These are phyloP conservation scores for Mycena pura DNA, from an alignment of 768 basidiomycete genomes.

Conservation along the genomic window DNA sequence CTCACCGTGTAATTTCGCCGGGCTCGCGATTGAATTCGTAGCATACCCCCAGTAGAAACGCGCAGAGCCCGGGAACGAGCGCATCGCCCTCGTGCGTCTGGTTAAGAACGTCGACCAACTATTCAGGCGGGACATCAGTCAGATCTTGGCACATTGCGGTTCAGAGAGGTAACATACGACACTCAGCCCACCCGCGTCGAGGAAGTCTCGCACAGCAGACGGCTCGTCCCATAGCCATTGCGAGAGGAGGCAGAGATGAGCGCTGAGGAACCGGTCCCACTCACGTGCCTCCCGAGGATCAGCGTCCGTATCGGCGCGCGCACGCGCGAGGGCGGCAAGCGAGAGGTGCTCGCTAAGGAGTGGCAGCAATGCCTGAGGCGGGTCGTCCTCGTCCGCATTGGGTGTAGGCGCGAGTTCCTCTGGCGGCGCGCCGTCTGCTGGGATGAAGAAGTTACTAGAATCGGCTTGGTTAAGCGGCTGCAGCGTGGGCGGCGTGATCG, in stretches of 20 bases:
- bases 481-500: slow-evolving; percentile 60
- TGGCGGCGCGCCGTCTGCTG: slow-evolving; percentile 66
- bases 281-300: slow-evolving; percentile 79
- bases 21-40: slow-evolving; percentile 97
- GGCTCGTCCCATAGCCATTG: slow-evolving; percentile 99
- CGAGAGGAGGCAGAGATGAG: slow-evolving; percentile 80
- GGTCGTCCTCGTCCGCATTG: slow-evolving; percentile 58
- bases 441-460: slow-evolving; percentile 70
- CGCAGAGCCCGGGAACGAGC: slow-evolving; percentile 87
- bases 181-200: slow-evolving; percentile 89
- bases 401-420: slow-evolving; percentile 36
- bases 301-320: slow-evolving; percentile 68
- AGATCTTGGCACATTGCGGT: neutral
- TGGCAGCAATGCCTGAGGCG: slow-evolving; percentile 77
- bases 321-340: slow-evolving; percentile 80
- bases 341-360: slow-evolving; percentile 92
- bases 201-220: slow-evolving; percentile 83
- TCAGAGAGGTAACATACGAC: slow-evolving; percentile 64
- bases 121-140: neutral
- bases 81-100: slow-evolving; percentile 87
- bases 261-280: slow-evolving; percentile 90
- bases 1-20: slow-evolving; percentile 92
- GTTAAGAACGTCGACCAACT: slow-evolving; percentile 96
- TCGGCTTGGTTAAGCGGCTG: slow-evolving; percentile 36
- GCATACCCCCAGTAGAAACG: slow-evolving; percentile 90